These are phyloP conservation scores for Powellomyces hirtus DNA, from an alignment of 192 early-diverging fungal genomes.

Conservation along the genomic window DNA sequence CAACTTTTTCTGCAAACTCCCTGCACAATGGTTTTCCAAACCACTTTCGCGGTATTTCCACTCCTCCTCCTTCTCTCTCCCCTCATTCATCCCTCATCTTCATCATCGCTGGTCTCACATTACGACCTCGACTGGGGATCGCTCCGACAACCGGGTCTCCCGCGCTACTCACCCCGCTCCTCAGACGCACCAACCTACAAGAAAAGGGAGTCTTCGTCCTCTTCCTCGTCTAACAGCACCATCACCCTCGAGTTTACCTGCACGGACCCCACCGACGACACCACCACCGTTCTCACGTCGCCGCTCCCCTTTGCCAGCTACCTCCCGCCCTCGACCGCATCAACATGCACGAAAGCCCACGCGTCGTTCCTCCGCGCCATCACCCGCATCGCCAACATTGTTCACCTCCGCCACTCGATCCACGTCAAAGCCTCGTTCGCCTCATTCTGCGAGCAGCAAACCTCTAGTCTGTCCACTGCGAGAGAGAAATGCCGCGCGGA, in stretches of 20 bases:
- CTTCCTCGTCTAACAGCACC: background rate
- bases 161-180: background rate
- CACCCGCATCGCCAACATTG: conserved; percentile 14
- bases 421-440: conserved; percentile 10
- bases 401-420: conserved; percentile 27
- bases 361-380: conserved; percentile 17
- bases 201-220: background rate
- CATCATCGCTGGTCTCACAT: background rate
- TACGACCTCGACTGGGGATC: background rate
- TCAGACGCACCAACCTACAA: background rate
- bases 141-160: background rate
- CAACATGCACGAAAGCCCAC: conserved; percentile 15
- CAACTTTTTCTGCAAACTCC: no score
- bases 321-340: background rate
- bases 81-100: background rate
- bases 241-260: conserved; percentile 1
- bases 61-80: no score
- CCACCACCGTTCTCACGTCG: background rate
- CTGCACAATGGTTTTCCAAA: no score
- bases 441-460: conserved; percentile 19
- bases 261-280: background rate
- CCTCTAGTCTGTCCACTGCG: background rate
- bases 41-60: no score
- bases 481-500: conserved; percentile 8
- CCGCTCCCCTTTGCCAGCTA: background rate